These are phyloP conservation scores for California macrophylla DNA, from an alignment of 441 rosid species.

Conservation along the genomic window DNA sequence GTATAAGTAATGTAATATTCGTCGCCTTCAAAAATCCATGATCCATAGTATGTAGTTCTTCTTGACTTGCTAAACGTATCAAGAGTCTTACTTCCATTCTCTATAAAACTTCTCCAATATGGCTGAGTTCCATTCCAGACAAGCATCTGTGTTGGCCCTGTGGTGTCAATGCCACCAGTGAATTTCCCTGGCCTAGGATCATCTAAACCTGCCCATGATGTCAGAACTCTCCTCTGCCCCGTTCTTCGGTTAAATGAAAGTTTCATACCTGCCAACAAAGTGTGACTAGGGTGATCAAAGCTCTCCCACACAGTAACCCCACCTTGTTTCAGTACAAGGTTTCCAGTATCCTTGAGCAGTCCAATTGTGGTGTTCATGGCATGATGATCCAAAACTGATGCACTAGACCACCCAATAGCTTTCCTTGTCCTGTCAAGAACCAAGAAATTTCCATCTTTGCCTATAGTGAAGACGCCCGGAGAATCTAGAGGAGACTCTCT, in stretches of 20 bases:
- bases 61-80: conserved; percentile 54
- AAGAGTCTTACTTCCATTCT: conserved; percentile 57
- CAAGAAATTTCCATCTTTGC: conserved; percentile 44
- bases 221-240: conserved; percentile 40
- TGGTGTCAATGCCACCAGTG: conserved; percentile 49
- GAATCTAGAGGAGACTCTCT: conserved; percentile 40
- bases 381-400: conserved; percentile 32
- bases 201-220: conserved; percentile 54
- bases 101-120: conserved; percentile 55
- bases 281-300: conserved; percentile 55
- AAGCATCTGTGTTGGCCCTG: conserved; percentile 58
- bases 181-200: conserved; percentile 77
- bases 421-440: conserved; percentile 29
- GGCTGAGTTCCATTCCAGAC: conserved; percentile 46
- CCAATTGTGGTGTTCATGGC: conserved; percentile 26
- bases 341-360: conserved; percentile 32
- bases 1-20: neutral
- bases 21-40: conserved; percentile 37
- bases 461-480: conserved; percentile 44
- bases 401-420: conserved; percentile 9
- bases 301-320: conserved; percentile 50
- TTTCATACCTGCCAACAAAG: conserved; percentile 61
- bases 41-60: conserved; percentile 33
- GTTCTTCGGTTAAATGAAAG: conserved; percentile 26
- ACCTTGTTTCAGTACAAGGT: conserved; percentile 32